Percentiles rank a stretch among this genome's conserved stretches.
Evolutionary conservation across 2,329 filamentous ascomycete genomes (phyloP).

Genomic region (Aspergillus sergii): DNA sequence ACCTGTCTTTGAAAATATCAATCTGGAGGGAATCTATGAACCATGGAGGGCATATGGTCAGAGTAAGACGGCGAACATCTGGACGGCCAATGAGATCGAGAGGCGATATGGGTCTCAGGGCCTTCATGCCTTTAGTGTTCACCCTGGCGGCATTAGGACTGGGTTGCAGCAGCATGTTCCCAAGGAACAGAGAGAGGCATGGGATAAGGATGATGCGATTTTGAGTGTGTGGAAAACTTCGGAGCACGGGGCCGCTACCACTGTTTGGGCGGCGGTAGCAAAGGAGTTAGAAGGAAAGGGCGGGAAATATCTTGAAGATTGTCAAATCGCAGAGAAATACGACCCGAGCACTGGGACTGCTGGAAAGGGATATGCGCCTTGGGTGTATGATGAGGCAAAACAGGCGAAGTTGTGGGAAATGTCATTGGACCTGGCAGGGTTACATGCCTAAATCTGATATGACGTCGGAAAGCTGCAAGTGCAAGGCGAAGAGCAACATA

Average conservation of each 20-base stretch:
- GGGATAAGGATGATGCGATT: not conserved
- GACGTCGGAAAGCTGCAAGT: not conserved
- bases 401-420: constrained; percentile 17
- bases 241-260: constrained; percentile 31
- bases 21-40: constrained; percentile 40
- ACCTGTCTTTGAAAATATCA: constrained; percentile 43
- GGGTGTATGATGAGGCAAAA: constrained; percentile 15
- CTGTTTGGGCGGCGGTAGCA: constrained; percentile 30
- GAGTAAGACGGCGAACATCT: constrained; percentile 56
- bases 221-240: constrained; percentile 13
- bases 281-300: constrained; percentile 29
- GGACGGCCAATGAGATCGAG: constrained; percentile 56
- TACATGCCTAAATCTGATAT: not conserved
- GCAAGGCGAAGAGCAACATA: not conserved
- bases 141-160: constrained; percentile 44
- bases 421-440: not conserved
- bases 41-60: constrained; percentile 50
- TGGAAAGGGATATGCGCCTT: constrained; percentile 19
- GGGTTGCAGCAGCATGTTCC: constrained; percentile 11
- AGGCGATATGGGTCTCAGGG: constrained; percentile 49
- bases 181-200: not conserved
- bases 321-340: constrained; percentile 12
- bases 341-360: not conserved
- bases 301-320: constrained; percentile 32
- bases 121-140: constrained; percentile 49